Evolutionary conservation across 2,329 filamentous ascomycete species (phyloP), one percentile per base, ranked within the genome.

Genomic region (Fusarium domesticum): DNA sequence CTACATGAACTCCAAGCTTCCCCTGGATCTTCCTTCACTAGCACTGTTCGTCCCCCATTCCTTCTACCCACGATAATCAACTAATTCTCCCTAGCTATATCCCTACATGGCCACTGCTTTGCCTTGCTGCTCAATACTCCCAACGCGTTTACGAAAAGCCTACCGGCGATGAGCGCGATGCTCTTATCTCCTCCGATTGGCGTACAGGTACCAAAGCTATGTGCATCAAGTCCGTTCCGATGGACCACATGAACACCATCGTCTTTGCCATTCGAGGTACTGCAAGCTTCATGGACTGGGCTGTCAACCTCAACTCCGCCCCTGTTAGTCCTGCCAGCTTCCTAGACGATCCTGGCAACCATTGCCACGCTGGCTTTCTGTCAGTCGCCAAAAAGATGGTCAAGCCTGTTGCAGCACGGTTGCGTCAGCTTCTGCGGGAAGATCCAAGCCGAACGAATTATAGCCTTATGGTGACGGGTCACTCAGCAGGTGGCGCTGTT

Each of bases 221-320:
- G 84, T 82, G 87, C 14, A 83, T 95, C 61, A 92, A 91, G 61
- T 89, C 85, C 0, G 76, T 91, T 0, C 81, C 87, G 2, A 81
- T 90, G 62, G 88, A 93, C 59, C 76, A 88, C 57, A 82, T 84
- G 70, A 81, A 87, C 61, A 84, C 84, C 15, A 84, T 95, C 43
- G 85, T 95, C 10, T 87, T 95, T 58, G 88, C 89, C 12, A 87
- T 95, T 50, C 81, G 89, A 16, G 89, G 89, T 16, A 89, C 84
- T 1, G 81, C 88, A 18, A 86, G 81, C 6, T 87, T 93, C 56
- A 82, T 87, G 71, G 89, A 95, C 67, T 95, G 89, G 89, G 79
- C 85, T 2, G 86, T 93, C 35, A 95, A 95, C 63, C 76, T 93
- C 42, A 81, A 87, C 38, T 79, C 79, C 2, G 80, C 77, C 0